A percentile compares a stretch with the other conserved stretches of the same genome.
phyloP scores from a whole-genome alignment of 2,329 filamentous ascomycete species.

The Colletotrichum viniferum region DNA sequence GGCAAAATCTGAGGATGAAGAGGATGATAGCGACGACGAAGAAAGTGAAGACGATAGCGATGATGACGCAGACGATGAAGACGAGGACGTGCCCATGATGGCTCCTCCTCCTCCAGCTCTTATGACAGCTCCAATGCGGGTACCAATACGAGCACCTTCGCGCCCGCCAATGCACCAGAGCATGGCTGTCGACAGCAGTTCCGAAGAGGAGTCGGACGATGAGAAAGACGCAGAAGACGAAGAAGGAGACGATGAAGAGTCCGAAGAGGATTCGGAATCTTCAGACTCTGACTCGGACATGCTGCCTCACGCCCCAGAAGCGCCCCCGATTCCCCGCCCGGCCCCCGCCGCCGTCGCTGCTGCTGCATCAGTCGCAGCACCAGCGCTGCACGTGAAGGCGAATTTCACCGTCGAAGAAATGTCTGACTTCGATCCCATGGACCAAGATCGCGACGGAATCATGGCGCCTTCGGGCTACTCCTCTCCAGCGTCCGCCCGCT shows the following conservation, averaged over 20 bases:
- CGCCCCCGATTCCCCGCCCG: not conserved
- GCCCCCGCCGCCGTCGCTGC: not conserved
- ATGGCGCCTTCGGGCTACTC: slow-evolving; percentile 52
- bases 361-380: not conserved
- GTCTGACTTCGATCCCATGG: slow-evolving; percentile 48
- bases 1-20: not conserved
- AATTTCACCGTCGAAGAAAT: slow-evolving; percentile 49
- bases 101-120: not conserved
- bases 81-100: slow-evolving; percentile 12
- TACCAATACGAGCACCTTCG: not conserved
- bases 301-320: slow-evolving; percentile 11
- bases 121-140: slow-evolving; percentile 9
- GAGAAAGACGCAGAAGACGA: slow-evolving; percentile 8
- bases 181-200: slow-evolving; percentile 3
- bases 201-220: slow-evolving; percentile 8
- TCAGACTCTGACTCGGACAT: slow-evolving; percentile 25
- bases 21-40: slow-evolving; percentile 6
- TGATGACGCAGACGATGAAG: slow-evolving; percentile 1
- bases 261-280: slow-evolving; percentile 7
- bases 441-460: slow-evolving; percentile 45
- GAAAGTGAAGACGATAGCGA: slow-evolving; percentile 1
- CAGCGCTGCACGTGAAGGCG: not conserved
- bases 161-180: not conserved
- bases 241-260: slow-evolving; percentile 18
- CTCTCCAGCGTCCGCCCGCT: slow-evolving; percentile 44